Evolutionary conservation across 208 protist species (phyloP), one percentile per base, ranked within the genome.

Genomic region (Trypanosoma lewisi): DNA sequence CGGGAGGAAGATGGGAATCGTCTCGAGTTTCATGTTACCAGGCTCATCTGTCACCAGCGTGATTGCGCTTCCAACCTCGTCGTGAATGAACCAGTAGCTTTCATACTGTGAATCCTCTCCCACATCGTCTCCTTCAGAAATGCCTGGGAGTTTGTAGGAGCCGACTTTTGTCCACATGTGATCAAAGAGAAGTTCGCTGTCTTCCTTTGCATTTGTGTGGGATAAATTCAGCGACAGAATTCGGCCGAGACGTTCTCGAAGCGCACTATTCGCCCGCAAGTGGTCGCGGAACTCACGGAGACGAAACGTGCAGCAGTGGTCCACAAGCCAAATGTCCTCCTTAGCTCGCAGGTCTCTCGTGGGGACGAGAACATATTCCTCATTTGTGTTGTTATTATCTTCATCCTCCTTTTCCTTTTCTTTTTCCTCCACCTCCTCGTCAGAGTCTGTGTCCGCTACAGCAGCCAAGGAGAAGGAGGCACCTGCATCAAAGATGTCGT

Each of bases 41-140:
- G 58, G 59, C 23, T 44, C 67, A 33, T 67, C 56, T 33, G 59
- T 67, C 51, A 67, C 63, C 48, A 47, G 17, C 27, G 49, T 58
- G 12, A 87, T 71, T 11, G 80, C 76, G 41, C 80, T 81, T 28
- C 80, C 80, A 48, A 87, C 71, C 31, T 87, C 77, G 54, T 87
- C 69, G n/a, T 68, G 59, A 16, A 82, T 70, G 44, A 72, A 83
- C 69, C 75, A 80, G 58, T 60, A 71, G 54, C 34, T 72, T 27
- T 72, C 71, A 37, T 67, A 62, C 53, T 69, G 67, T 16, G 44
- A 14, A 44, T 73, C 64, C 11, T 45, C 51, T 16, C 48, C 67
- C 37, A 60, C 14, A 34, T 21, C 41, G 2, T 42, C 59, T 64
- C 51, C 16, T 37, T 49, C 14, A 49, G 45, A 12, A 8, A 47